Base-by-base conservation (phyloP, 2,329 filamentous ascomycete genomes). In the Paracorniculantispora psalliotae region DNA sequence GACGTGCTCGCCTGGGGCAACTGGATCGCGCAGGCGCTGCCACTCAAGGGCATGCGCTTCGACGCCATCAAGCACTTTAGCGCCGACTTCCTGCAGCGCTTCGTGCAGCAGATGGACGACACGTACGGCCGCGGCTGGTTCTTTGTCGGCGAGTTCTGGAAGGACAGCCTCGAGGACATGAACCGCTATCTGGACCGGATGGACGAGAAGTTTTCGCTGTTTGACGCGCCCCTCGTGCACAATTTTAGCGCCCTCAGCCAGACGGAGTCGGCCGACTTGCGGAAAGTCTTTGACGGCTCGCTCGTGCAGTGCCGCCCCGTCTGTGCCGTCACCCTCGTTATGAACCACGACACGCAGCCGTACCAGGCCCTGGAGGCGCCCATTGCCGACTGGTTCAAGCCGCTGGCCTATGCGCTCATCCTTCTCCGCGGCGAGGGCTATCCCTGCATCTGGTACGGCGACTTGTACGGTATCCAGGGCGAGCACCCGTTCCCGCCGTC, bases 21-120 rank as follows among this genome's bases (percentile, higher is more conserved):
- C 4, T 91, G 88, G 88, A 77, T 91, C 59, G 79, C 81, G 1
- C 73, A 81, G 6, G 76, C 86, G 61, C 68, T 89, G 0, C 81
- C 81, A 0, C 73, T 91, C 12, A 78, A 80, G 61, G 88, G 87
- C 1, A 86, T 91, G 69, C 79, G 88, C 19, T 80, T 91, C 53
- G 88, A 91, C 68, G 88, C 88, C 13, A 84, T 86, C 30, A 88
- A 90, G 72, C 88, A 91, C 71, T 89, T 86, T 71, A 87, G 83
- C 28, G 81, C 82, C 60, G 76, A 78, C n/a, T 91, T 91, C 67
- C 79, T 87, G 33, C 79, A 78, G 44, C 78, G 84, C n/a, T 89
- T 89, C 72, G 80, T 90, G 53, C 73, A 75, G 6, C 74, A 81
- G 48, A 71, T 89, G 60, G 81, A 81, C 66, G 74, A 76, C 46